phyloP scores from a whole-genome alignment of 108 stramenopile genomes.

The Conticribra weissflogii region DNA sequence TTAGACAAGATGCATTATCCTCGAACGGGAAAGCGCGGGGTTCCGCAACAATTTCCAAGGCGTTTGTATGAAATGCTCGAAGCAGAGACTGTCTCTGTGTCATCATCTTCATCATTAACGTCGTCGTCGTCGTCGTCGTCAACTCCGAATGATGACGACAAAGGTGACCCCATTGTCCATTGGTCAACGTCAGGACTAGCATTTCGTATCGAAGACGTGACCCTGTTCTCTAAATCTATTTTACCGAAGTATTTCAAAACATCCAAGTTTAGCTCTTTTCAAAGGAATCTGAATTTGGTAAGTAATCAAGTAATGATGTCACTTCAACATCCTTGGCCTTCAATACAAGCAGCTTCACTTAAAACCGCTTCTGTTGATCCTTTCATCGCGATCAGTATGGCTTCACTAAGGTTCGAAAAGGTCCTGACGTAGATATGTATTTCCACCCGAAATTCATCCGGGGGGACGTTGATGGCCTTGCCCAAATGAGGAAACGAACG shows the following conservation, averaged over 20 bases:
- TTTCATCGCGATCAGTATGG: constrained; percentile 62
- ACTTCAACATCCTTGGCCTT: not conserved
- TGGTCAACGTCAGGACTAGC: constrained; percentile 84
- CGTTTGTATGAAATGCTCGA: constrained; percentile 85
- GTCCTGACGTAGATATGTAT: constrained; percentile 78
- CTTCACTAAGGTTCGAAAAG: constrained; percentile 80
- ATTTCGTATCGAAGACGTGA: constrained; percentile 77
- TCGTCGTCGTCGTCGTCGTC: not conserved
- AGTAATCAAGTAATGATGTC: constrained; percentile 16
- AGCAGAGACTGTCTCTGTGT: constrained; percentile 35
- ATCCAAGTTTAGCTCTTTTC: constrained; percentile 90
- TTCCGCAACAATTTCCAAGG: constrained; percentile 87
- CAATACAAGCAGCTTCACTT: not conserved
- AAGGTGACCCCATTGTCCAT: constrained; percentile 18
- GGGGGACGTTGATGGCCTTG: constrained; percentile 57
- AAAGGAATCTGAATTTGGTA: constrained; percentile 92
- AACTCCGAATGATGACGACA: not conserved
- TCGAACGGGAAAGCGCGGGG: constrained; percentile 86
- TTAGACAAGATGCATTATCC: constrained; percentile 35
- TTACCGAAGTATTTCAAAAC: constrained; percentile 91
- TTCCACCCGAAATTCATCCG: constrained; percentile 71
- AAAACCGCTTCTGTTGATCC: not conserved
- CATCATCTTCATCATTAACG: not conserved
- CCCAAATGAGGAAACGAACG: constrained; percentile 61
- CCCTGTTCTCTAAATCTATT: constrained; percentile 66